These are phyloP conservation scores for Infundibulicybe gibba DNA, from an alignment of 768 basidiomycete genomes.

Conservation along the genomic window DNA sequence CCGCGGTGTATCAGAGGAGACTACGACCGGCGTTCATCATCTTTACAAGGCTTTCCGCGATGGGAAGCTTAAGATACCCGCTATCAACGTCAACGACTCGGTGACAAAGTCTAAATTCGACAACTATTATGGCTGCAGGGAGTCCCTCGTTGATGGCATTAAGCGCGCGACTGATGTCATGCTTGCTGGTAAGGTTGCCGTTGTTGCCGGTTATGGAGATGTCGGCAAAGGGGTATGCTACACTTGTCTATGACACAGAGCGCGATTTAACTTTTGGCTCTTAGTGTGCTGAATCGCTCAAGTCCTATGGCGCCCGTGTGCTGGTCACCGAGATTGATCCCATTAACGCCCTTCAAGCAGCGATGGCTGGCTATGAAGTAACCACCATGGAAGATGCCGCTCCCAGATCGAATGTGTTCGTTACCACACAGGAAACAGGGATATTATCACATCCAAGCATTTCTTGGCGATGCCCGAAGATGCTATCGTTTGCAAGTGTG, in stretches of 20 bases:
- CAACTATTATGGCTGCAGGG: constrained; percentile 98
- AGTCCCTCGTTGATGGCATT: constrained; percentile 99
- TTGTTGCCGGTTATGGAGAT: constrained; percentile 98
- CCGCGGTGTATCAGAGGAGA: constrained; percentile 96
- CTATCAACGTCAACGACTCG: constrained; percentile 99
- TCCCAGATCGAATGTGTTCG: constrained; percentile 83
- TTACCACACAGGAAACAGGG: constrained; percentile 98
- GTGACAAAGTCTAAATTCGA: constrained; percentile 99
- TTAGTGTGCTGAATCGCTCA: constrained; percentile 96
- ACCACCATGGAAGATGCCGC: constrained; percentile 99
- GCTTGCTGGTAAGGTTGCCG: constrained; percentile 99
- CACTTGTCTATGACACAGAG: too few relatives aligned
- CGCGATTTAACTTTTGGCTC: neutral
- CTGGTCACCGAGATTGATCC: constrained; percentile 98
- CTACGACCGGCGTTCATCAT: constrained; percentile 99
- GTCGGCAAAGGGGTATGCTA: constrained; percentile 95
- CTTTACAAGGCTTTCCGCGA: constrained; percentile 98
- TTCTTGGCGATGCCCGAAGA: constrained; percentile 95
- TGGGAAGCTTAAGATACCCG: constrained; percentile 93
- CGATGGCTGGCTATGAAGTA: constrained; percentile 99
- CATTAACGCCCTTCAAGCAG: constrained; percentile 99
- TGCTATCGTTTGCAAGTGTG: constrained; percentile 94
- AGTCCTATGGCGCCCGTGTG: constrained; percentile 96
- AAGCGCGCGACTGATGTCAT: constrained; percentile 99
- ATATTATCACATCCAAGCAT: constrained; percentile 92